Evolutionary conservation across 352 stramenopile species (phyloP).

Genomic region (Globisporangium barbulae): DNA sequence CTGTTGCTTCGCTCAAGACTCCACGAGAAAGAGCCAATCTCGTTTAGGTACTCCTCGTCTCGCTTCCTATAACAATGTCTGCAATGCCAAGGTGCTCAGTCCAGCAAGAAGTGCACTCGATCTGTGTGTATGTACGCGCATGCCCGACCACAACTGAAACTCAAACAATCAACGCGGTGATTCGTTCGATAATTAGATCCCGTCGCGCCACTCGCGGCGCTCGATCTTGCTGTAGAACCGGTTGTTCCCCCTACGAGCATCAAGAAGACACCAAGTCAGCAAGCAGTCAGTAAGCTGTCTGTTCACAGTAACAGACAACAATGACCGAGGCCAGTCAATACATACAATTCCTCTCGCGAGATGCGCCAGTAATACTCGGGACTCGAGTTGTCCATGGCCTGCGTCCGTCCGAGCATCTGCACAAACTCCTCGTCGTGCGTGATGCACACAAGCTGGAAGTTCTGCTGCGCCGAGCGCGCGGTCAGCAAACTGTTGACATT

Average conservation of each 20-base stretch:
- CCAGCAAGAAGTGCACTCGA: too few species aligned
- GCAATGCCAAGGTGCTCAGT: too few species aligned
- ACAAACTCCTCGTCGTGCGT: constrained; percentile 98
- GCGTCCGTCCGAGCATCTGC: constrained; percentile 82
- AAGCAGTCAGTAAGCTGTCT: neutral
- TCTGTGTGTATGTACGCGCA: too few species aligned
- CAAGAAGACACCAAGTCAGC: neutral
- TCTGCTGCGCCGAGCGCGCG: constrained; percentile 91
- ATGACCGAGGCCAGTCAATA: neutral
- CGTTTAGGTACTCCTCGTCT: too few species aligned
- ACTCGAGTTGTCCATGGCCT: constrained; percentile 66
- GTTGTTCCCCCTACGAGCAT: constrained; percentile 56
- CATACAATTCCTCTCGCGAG: constrained; percentile 79
- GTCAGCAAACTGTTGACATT: constrained; percentile 88
- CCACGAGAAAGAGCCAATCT: too few species aligned
- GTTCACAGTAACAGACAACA: constrained; percentile 6
- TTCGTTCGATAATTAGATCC: constrained; percentile 22
- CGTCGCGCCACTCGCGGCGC: constrained; percentile 58
- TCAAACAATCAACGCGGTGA: too few species aligned
- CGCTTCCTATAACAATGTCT: too few species aligned
- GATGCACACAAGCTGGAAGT: constrained; percentile 99
- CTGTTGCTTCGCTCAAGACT: neutral
- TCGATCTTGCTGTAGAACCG: constrained; percentile 85
- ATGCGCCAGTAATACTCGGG: constrained; percentile 87
- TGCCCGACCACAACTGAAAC: too few species aligned